Conservation (phyloP, 2,329 filamentous ascomycete species). For the Esteya vermicola region DNA sequence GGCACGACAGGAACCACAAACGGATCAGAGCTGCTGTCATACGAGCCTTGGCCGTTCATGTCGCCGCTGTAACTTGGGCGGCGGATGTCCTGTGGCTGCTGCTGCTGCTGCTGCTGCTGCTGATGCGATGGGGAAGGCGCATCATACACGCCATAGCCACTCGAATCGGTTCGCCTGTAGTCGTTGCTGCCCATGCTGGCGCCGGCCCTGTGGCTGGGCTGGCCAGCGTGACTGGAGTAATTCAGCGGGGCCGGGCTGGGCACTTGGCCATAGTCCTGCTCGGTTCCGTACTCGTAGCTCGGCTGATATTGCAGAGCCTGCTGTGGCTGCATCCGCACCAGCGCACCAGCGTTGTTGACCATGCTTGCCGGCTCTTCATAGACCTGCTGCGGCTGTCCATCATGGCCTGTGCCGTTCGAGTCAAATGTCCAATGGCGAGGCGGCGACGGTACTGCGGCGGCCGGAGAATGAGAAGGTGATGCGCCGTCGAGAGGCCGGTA, state of each 20-base stretch:
- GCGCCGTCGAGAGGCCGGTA: conserved; percentile 37
- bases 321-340: conserved; percentile 14
- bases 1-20: conserved; percentile 30
- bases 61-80: no score
- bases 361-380: conserved; percentile 53
- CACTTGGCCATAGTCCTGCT: conserved; percentile 11
- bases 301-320: conserved; percentile 10
- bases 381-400: conserved; percentile 37
- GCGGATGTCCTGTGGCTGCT: conserved; percentile 15
- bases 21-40: conserved; percentile 12
- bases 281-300: conserved; percentile 3
- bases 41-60: conserved; percentile 12
- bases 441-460: conserved; percentile 19
- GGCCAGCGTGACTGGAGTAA: no score
- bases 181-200: no score
- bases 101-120: conserved; percentile 10
- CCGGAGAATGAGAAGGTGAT: no score
- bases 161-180: no score
- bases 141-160: no score
- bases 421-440: conserved; percentile 36
- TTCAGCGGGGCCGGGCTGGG: conserved; percentile 30
- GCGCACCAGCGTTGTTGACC: conserved; percentile 20
- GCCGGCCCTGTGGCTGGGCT: no score
- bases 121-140: no score
- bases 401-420: conserved; percentile 33